phyloP scores from a whole-genome alignment of 164 flowering plant species.

The Stephania japonica region DNA sequence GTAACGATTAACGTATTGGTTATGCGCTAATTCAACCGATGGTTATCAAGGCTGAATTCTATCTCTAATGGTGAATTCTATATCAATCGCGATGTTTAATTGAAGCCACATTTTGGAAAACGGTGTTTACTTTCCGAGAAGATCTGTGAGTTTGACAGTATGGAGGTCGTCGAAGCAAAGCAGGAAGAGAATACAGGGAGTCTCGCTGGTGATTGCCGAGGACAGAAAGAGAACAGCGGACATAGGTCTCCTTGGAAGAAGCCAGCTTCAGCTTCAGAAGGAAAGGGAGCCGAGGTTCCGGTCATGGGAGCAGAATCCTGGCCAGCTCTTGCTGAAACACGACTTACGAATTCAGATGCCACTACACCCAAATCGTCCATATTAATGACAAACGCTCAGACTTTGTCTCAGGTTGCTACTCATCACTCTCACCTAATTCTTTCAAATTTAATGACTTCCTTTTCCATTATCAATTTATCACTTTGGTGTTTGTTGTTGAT shows the following conservation, averaged over 20 bases:
- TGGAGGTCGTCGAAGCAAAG: not conserved
- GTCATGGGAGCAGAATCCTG: constrained; percentile 58
- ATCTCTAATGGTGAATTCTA: constrained; percentile 6
- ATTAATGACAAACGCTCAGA: constrained; percentile 5
- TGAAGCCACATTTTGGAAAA: not conserved
- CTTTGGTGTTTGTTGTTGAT: too few species aligned
- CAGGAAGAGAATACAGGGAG: constrained; percentile 5
- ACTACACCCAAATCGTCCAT: constrained; percentile 7
- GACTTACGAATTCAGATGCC: constrained; percentile 22
- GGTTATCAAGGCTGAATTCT: constrained; percentile 1
- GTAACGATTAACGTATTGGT: not conserved
- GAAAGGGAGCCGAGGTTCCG: constrained; percentile 24
- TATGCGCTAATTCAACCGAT: not conserved
- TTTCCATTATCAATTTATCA: too few species aligned
- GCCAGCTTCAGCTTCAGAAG: constrained; percentile 22
- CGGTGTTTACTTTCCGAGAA: constrained; percentile 2
- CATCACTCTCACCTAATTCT: too few species aligned
- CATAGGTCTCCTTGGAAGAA: constrained; percentile 56
- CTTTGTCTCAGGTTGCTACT: constrained; percentile 15
- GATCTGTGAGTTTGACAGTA: not conserved
- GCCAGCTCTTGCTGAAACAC: constrained; percentile 55
- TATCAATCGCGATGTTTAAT: constrained; percentile 3
- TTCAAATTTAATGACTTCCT: too few species aligned
- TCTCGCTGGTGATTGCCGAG: constrained; percentile 11
- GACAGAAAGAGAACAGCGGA: constrained; percentile 19